These are phyloP conservation scores for Aspergillus sojae DNA, from an alignment of 2,329 filamentous ascomycete species.

Conservation along the genomic window DNA sequence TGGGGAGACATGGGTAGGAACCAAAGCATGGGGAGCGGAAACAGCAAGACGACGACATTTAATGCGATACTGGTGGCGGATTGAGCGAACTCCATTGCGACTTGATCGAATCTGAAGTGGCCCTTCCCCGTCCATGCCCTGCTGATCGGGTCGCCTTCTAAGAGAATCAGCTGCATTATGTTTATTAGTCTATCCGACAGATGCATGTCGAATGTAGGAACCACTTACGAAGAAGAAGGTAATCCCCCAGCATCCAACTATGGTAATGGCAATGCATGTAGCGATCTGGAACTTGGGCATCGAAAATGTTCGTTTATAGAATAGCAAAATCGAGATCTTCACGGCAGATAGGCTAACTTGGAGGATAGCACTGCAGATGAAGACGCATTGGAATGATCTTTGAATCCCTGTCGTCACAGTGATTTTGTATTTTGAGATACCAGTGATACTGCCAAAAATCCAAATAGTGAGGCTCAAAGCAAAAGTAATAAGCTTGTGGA, in stretches of 20 bases:
- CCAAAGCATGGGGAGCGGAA: background rate
- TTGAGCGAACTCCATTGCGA: background rate
- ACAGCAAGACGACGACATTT: background rate
- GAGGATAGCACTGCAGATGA: background rate
- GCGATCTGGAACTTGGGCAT: background rate
- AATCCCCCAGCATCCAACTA: background rate
- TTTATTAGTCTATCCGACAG: background rate
- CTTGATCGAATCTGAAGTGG: background rate
- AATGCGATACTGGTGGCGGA: background rate
- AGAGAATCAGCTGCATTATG: background rate
- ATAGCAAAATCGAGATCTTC: background rate
- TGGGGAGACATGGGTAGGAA: background rate
- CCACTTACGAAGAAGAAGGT: background rate
- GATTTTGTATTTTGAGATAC: background rate
- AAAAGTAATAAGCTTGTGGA: background rate
- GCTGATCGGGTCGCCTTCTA: background rate
- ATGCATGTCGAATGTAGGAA: background rate
- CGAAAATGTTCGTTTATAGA: background rate
- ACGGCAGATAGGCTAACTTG: background rate
- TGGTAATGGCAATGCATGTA: background rate
- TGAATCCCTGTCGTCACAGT: background rate
- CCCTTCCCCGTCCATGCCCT: background rate
- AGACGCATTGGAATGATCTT: background rate
- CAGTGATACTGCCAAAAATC: background rate
- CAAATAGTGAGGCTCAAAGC: background rate